A percentile compares a stretch with the other conserved stretches of the same genome.
Conservation (phyloP, 1,284 basidiomycete species). For the Erythrobasidium hasegawianum region DNA sequence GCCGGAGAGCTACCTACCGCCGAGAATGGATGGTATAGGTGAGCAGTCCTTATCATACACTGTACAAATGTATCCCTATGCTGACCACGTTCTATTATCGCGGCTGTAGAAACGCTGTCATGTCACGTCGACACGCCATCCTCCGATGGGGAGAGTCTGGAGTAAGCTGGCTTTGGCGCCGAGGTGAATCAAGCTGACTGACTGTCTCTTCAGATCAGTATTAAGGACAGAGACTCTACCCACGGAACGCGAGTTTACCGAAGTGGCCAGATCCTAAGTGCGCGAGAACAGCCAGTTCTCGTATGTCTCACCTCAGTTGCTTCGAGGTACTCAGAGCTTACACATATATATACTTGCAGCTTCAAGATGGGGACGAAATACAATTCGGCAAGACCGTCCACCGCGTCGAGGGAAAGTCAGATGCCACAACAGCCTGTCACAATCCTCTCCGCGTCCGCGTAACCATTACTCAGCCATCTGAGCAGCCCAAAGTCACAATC, state of each 20-base stretch:
- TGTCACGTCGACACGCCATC: conserved; percentile 20
- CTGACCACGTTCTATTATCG: neutral
- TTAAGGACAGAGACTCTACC: conserved; percentile 18
- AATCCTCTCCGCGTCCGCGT: conserved; percentile 3
- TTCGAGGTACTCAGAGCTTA: no score
- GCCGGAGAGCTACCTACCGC: conserved; percentile 10
- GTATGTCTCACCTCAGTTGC: no score
- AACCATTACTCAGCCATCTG: neutral
- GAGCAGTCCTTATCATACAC: neutral
- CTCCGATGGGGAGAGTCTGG: conserved; percentile 8
- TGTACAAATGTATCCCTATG: neutral
- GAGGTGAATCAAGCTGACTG: neutral
- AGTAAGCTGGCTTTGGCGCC: no score
- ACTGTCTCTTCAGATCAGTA: neutral
- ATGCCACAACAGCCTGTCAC: neutral
- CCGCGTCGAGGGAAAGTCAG: neutral
- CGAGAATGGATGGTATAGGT: conserved; percentile 22
- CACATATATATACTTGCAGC: no score
- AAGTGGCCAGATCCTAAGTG: neutral
- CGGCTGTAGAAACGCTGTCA: conserved; percentile 24
- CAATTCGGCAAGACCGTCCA: conserved; percentile 20
- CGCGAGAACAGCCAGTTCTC: neutral
- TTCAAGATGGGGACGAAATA: conserved; percentile 14
- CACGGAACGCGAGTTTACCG: conserved; percentile 13
- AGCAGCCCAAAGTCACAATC: neutral